Evolutionary conservation across 2,329 filamentous ascomycete species (phyloP).

Genomic region (Arthrobotrys conoides): DNA sequence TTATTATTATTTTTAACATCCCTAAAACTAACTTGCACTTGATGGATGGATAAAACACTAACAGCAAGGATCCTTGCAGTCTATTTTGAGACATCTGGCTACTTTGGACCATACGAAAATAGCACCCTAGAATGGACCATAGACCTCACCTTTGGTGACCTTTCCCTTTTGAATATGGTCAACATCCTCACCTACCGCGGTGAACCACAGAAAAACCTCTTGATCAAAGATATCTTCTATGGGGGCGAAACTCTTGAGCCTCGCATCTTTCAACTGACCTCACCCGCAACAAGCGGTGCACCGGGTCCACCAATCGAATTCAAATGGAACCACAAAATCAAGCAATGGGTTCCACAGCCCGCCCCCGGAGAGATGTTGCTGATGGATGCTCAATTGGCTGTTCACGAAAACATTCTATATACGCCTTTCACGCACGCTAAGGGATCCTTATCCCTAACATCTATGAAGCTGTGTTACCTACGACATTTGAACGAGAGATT

Average conservation of each 20-base stretch:
- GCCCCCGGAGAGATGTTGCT: conserved; percentile 19
- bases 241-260: conserved; percentile 29
- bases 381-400: conserved; percentile 23
- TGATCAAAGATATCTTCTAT: conserved; percentile 34
- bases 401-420: conserved; percentile 35
- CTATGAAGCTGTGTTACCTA: conserved; percentile 37
- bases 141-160: conserved; percentile 24
- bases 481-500: conserved; percentile 20
- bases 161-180: conserved; percentile 42
- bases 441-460: conserved; percentile 29
- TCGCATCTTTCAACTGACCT: conserved; percentile 16
- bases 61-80: conserved; percentile 9
- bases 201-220: conserved; percentile 21
- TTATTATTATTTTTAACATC: background rate
- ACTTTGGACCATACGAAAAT: background rate
- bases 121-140: conserved; percentile 20
- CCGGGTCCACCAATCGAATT: conserved; percentile 12
- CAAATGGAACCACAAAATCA: background rate
- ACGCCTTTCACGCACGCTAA: conserved; percentile 25
- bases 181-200: conserved; percentile 25
- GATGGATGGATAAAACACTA: background rate
- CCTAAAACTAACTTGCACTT: background rate
- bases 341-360: conserved; percentile 4
- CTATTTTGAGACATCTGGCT: conserved; percentile 7
- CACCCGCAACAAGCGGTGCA: background rate